These are phyloP conservation scores for Podosphaera leucotricha DNA, from an alignment of 2,329 filamentous ascomycete genomes.

Conservation along the genomic window DNA sequence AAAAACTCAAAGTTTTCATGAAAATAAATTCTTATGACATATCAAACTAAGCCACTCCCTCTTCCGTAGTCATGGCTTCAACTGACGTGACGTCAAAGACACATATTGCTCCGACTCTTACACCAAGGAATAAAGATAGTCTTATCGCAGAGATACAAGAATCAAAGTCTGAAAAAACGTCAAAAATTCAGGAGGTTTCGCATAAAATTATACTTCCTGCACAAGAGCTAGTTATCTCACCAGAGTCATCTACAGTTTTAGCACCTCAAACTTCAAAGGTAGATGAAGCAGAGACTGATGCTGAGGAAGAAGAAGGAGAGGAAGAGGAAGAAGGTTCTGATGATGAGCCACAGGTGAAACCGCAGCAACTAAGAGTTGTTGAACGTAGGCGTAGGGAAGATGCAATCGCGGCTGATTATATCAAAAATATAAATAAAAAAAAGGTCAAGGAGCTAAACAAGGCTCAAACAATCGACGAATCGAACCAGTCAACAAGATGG, in stretches of 20 bases:
- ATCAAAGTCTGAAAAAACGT: too few species aligned
- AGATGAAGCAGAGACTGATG: not conserved
- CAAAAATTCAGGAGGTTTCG: too few species aligned
- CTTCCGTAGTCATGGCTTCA: too few species aligned
- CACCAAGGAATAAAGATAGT: too few species aligned
- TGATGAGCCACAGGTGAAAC: conserved; percentile 11
- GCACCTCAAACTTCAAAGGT: not conserved
- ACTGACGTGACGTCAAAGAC: too few species aligned
- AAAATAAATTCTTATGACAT: not conserved
- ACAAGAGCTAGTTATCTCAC: not conserved
- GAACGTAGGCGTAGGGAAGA: conserved; percentile 27
- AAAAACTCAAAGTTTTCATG: not conserved
- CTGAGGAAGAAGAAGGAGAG: not conserved
- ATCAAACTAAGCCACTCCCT: not conserved
- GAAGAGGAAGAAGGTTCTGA: conserved; percentile 5
- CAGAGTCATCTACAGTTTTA: not conserved
- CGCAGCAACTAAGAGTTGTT: conserved; percentile 18
- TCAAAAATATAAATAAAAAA: conserved; percentile 12
- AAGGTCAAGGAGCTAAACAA: conserved; percentile 10
- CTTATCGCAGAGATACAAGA: too few species aligned
- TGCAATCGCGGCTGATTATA: conserved; percentile 24
- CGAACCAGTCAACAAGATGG: conserved; percentile 13
- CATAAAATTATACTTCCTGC: not conserved
- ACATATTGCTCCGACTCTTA: too few species aligned
- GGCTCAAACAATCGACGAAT: conserved; percentile 7